Conservation (phyloP, 2,329 filamentous ascomycete genomes). For the Myriosclerotinia curreyana region DNA sequence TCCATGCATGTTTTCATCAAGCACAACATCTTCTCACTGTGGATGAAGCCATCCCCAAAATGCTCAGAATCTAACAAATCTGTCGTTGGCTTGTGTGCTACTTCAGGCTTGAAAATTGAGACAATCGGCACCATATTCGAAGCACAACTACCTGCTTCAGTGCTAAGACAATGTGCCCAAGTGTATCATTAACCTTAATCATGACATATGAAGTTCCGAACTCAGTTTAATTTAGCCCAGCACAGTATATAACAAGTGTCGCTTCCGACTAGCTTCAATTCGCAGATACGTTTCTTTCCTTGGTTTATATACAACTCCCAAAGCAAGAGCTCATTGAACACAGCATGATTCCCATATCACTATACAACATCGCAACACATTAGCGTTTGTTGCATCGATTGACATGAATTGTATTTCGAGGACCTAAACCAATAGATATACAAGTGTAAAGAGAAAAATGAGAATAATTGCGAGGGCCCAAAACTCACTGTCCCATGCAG, state of each 20-base stretch:
- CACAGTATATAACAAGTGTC: neutral
- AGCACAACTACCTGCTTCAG: conserved; percentile 53
- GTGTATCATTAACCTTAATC: neutral
- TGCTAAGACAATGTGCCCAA: conserved; percentile 41
- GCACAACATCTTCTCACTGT: neutral
- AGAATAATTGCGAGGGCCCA: too few species aligned
- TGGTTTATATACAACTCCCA: neutral
- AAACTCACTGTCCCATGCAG: neutral
- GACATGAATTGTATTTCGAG: too few species aligned
- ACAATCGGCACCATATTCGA: conserved; percentile 49
- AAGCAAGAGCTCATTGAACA: neutral
- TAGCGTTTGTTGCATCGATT: neutral
- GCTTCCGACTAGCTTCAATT: neutral
- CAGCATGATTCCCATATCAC: too few species aligned
- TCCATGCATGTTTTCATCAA: neutral
- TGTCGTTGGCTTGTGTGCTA: conserved; percentile 37
- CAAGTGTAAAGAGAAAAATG: too few species aligned
- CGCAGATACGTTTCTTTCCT: neutral
- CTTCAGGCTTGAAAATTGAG: conserved; percentile 33
- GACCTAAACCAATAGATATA: too few species aligned
- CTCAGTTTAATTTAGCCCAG: neutral
- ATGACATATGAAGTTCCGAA: neutral
- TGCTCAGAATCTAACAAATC: conserved; percentile 15
- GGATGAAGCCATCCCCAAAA: neutral
- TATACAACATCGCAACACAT: neutral